Evolutionary conservation across 106 monocot genomes (phyloP).

Genomic region (Vanilla planifolia): DNA sequence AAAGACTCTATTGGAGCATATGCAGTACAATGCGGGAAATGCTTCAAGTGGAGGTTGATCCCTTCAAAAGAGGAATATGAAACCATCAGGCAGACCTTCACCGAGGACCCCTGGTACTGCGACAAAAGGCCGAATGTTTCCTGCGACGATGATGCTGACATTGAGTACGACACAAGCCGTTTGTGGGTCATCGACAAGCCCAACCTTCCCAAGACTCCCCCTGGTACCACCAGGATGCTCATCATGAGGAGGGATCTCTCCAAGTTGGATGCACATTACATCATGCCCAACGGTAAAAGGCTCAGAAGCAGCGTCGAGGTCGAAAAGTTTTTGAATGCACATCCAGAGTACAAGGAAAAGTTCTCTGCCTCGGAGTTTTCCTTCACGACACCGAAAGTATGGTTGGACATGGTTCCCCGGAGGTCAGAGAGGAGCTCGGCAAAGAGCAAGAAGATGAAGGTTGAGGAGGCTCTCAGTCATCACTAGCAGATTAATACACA

Average conservation of each 20-base stretch:
- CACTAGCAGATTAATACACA: no score
- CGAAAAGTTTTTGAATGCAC: slow-evolving; percentile 59
- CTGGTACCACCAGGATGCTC: slow-evolving; percentile 34
- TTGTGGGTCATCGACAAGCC: slow-evolving; percentile 89
- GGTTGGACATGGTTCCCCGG: slow-evolving; percentile 40
- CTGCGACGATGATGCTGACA: slow-evolving; percentile 68
- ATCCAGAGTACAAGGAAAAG: slow-evolving; percentile 56
- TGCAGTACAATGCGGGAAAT: slow-evolving; percentile 74
- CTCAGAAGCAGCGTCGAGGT: slow-evolving; percentile 50
- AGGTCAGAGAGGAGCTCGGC: slow-evolving; percentile 18
- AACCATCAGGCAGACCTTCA: slow-evolving; percentile 62
- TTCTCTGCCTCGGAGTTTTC: slow-evolving; percentile 30
- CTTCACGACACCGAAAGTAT: slow-evolving; percentile 54
- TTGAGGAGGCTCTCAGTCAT: no score
- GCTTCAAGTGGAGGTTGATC: slow-evolving; percentile 66
- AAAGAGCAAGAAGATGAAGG: slow-evolving; percentile 34
- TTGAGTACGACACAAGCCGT: slow-evolving; percentile 53
- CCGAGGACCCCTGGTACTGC: slow-evolving; percentile 74
- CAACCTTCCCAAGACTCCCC: slow-evolving; percentile 73
- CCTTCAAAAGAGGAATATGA: slow-evolving; percentile 76
- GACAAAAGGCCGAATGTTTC: slow-evolving; percentile 35
- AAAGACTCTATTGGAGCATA: slow-evolving; percentile 45
- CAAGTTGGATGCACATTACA: slow-evolving; percentile 60
- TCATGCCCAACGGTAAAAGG: slow-evolving; percentile 88
- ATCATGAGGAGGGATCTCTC: slow-evolving; percentile 60